phyloP scores from a whole-genome alignment of 1,284 basidiomycete species.

The Mycena sp. region DNA sequence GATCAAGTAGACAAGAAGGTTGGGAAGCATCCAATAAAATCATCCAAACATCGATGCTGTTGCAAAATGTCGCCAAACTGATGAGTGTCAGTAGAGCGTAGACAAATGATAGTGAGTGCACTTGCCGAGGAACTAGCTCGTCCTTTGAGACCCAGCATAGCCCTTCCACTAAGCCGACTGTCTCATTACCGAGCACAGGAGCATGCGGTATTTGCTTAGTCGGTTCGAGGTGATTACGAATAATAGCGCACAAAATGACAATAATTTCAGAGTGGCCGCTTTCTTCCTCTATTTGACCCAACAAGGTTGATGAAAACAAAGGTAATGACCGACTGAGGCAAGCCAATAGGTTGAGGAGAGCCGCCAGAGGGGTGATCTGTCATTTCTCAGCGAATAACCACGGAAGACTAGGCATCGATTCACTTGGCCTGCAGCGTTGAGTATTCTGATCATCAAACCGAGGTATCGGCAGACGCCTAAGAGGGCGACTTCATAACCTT shows the following conservation, averaged over 20 bases:
- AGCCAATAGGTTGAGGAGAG: conserved; percentile 63
- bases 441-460: conserved; percentile 45
- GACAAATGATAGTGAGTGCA: conserved; percentile 1
- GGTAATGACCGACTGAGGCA: conserved; percentile 60
- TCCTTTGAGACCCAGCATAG: conserved; percentile 59
- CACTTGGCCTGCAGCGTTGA: conserved; percentile 53
- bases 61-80: conserved; percentile 33
- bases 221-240: conserved; percentile 49
- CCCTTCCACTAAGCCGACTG: conserved; percentile 60
- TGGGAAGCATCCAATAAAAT: conserved; percentile 60
- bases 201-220: conserved; percentile 38
- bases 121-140: conserved; percentile 55
- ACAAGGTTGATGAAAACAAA: conserved; percentile 50
- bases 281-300: conserved; percentile 44
- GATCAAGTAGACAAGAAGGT: conserved; percentile 58
- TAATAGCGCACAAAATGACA: conserved; percentile 51
- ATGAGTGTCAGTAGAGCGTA: conserved; percentile 7
- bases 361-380: conserved; percentile 56
- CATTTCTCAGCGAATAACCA: not conserved
- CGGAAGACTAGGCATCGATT: conserved; percentile 32
- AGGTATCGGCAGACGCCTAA: conserved; percentile 48
- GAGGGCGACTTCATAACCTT: conserved; percentile 46
- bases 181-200: conserved; percentile 50
- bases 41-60: conserved; percentile 54
- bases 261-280: conserved; percentile 47